Evolutionary conservation across 2,329 filamentous ascomycete genomes (phyloP).

Genomic region (Furcasterigmium furcatum): DNA sequence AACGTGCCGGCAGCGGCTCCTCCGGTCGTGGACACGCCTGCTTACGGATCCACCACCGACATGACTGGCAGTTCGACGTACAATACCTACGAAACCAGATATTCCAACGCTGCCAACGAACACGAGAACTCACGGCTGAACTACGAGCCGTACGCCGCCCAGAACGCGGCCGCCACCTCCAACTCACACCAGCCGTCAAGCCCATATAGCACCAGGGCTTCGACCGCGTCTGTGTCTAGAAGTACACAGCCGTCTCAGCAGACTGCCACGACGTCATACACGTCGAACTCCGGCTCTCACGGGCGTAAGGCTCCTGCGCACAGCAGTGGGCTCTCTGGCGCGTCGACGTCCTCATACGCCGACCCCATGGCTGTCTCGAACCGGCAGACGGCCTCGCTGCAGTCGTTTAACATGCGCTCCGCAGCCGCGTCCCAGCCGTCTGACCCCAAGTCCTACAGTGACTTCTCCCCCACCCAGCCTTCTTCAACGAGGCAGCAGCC

Average conservation of each 20-base stretch:
- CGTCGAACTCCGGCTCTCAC: conserved; percentile 8
- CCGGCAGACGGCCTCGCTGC: conserved; percentile 8
- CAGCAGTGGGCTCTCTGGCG: not conserved
- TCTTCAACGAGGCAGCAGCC: conserved; percentile 1
- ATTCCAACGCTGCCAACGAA: conserved; percentile 6
- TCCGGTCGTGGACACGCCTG: conserved; percentile 7
- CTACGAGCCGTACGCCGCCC: conserved; percentile 12
- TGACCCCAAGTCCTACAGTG: not conserved
- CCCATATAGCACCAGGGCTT: conserved; percentile 23
- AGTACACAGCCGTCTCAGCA: conserved; percentile 3
- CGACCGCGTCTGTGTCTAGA: conserved; percentile 16
- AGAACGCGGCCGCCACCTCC: conserved; percentile 8
- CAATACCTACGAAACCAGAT: conserved; percentile 16
- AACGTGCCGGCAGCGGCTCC: conserved; percentile 19
- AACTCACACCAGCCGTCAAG: conserved; percentile 15
- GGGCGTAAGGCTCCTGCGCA: conserved; percentile 9
- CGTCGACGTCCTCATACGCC: conserved; percentile 2
- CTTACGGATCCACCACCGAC: conserved; percentile 13
- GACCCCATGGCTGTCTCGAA: conserved; percentile 5
- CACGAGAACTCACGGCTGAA: conserved; percentile 1
- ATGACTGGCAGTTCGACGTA: conserved; percentile 12
- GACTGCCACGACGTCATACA: not conserved
- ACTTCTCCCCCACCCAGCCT: conserved; percentile 2
- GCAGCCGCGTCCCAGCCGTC: not conserved
- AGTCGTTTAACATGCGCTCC: conserved; percentile 17